Evolutionary conservation across 164 flowering plant species (phyloP).

Genomic region (Stephania japonica): DNA sequence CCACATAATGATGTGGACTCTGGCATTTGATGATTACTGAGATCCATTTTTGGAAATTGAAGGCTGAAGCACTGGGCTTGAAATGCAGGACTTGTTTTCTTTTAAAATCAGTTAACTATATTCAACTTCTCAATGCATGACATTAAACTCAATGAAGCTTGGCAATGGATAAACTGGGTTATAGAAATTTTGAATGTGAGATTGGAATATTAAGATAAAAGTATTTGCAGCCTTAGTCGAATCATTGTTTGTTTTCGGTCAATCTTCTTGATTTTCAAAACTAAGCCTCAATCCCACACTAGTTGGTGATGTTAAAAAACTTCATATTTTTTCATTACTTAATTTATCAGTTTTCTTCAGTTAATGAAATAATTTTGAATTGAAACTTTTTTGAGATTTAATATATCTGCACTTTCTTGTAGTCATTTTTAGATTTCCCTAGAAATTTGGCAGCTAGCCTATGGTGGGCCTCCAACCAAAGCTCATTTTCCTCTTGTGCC

Average conservation of each 20-base stretch:
- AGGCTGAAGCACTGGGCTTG: not conserved
- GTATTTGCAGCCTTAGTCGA: no score
- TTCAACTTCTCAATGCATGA: not conserved
- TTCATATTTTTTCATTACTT: no score
- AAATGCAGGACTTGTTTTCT: not conserved
- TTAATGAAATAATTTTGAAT: no score
- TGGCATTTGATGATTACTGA: not conserved
- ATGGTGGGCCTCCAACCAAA: not conserved
- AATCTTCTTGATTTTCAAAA: not conserved
- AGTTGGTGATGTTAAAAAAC: no score
- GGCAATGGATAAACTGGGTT: not conserved
- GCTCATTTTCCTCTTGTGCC: not conserved
- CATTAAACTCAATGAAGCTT: not conserved
- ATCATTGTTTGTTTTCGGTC: not conserved
- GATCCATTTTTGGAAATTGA: not conserved
- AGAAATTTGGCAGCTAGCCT: not conserved
- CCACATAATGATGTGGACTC: not conserved
- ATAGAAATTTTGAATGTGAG: not conserved
- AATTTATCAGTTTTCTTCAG: no score
- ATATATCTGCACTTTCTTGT: not conserved
- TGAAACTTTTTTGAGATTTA: no score
- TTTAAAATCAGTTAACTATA: not conserved
- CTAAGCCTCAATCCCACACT: no score
- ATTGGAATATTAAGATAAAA: no score
- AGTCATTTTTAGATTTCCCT: not conserved